Evolutionary conservation across 129 eudicot genomes (phyloP).

Genomic region (Escallonia herrerae): DNA sequence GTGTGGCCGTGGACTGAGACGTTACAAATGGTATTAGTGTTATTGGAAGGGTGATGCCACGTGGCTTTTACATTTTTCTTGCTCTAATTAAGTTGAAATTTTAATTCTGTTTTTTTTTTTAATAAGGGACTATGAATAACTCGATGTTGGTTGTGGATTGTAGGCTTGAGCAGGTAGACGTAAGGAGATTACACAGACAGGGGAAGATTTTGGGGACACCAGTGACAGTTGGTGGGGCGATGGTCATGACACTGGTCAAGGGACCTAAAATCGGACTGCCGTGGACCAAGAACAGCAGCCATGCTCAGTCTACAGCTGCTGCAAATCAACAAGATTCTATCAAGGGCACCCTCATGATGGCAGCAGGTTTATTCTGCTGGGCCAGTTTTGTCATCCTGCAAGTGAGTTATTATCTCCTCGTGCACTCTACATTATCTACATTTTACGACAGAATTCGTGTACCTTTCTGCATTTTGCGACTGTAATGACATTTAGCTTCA

Average conservation of each 20-base stretch:
- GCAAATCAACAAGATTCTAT: constrained; percentile 26
- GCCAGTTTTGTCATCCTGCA: constrained; percentile 28
- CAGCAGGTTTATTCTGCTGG: constrained; percentile 68
- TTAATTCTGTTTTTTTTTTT: too few species aligned
- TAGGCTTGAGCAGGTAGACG: constrained; percentile 66
- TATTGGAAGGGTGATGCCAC: neutral
- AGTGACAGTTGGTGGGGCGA: constrained; percentile 73
- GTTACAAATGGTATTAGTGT: too few species aligned
- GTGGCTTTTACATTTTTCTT: neutral
- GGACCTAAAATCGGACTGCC: constrained; percentile 56
- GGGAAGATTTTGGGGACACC: constrained; percentile 71
- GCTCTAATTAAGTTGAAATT: neutral
- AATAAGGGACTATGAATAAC: too few species aligned
- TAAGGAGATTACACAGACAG: constrained; percentile 45
- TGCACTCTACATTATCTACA: neutral
- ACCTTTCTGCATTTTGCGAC: too few species aligned
- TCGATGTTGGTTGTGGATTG: neutral
- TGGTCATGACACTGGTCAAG: constrained; percentile 69
- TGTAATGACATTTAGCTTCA: too few species aligned
- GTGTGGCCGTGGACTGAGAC: too few species aligned
- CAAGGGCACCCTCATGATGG: constrained; percentile 79
- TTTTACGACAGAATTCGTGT: too few species aligned
- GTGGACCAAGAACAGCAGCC: constrained; percentile 26
- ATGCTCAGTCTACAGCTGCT: constrained; percentile 17
- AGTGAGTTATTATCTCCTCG: neutral